These are phyloP conservation scores for Lepidium didymum DNA, from an alignment of 345 rosid genomes.

Conservation along the genomic window DNA sequence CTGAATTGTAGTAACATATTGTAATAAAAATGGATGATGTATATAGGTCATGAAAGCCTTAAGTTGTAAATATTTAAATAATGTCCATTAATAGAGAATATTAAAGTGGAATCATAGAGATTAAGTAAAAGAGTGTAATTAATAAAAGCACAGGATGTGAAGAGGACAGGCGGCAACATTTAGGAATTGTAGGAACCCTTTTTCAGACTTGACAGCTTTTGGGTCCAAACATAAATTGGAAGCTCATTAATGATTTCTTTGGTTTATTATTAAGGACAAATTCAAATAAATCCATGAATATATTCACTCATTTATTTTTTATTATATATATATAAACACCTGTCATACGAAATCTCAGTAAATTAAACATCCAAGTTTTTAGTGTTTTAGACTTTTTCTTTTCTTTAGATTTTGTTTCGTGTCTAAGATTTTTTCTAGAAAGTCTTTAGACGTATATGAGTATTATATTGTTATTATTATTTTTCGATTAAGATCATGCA, in stretches of 20 bases:
- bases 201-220: constrained; percentile 7
- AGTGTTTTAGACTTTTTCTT: too few relatives aligned
- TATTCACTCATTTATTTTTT: not conserved
- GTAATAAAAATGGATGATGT: not conserved
- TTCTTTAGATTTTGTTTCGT: too few relatives aligned
- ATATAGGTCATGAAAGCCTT: not conserved
- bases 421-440: too few relatives aligned
- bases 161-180: constrained; percentile 20
- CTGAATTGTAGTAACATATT: not conserved
- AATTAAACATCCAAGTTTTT: not conserved
- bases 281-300: not conserved
- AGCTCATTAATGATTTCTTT: not conserved
- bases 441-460: too few relatives aligned
- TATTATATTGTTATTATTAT: too few relatives aligned
- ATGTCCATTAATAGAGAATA: not conserved
- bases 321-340: not conserved
- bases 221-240: constrained; percentile 9
- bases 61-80: not conserved
- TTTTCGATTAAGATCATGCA: too few relatives aligned
- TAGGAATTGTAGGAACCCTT: not conserved
- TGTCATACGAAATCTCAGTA: not conserved
- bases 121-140: not conserved
- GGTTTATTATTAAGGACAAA: constrained; percentile 2
- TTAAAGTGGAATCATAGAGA: not conserved
- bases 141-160: constrained; percentile 18